phyloP scores from a whole-genome alignment of 495 filamentous ascomycete genomes.

The Neurospora sp. region DNA sequence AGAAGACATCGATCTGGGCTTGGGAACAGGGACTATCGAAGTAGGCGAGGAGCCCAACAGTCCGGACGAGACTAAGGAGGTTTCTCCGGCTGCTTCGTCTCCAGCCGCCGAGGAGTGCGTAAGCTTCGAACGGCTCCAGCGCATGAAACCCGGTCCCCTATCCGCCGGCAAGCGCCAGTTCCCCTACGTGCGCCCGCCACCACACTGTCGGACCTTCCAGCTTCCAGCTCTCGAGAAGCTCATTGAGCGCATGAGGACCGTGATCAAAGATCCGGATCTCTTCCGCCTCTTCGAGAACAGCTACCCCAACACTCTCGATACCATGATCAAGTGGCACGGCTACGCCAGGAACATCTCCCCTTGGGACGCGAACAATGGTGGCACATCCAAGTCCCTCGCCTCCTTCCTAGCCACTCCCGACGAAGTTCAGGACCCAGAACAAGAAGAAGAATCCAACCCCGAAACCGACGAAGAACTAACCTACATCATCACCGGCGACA shows the following conservation, averaged over 20 bases:
- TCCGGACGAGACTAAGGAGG: background rate
- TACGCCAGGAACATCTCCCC: slow-evolving; percentile 24
- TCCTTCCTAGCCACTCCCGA: background rate
- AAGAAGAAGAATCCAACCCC: slow-evolving; percentile 13
- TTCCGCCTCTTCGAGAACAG: slow-evolving; percentile 52
- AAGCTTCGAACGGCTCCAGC: slow-evolving; percentile 13
- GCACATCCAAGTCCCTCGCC: background rate
- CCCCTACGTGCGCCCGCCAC: slow-evolving; percentile 44
- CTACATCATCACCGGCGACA: slow-evolving; percentile 55
- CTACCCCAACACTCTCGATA: slow-evolving; percentile 53
- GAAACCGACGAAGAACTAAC: slow-evolving; percentile 51
- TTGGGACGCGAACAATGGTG: background rate
- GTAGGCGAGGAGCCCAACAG: background rate
- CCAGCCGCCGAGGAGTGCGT: slow-evolving; percentile 3
- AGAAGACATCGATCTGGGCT: background rate
- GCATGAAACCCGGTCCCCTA: slow-evolving; percentile 21
- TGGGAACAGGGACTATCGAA: background rate
- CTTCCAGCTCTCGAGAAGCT: slow-evolving; percentile 42
- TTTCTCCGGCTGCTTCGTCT: background rate
- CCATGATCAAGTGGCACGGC: slow-evolving; percentile 51
- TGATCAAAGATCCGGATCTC: slow-evolving; percentile 48
- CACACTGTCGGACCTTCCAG: slow-evolving; percentile 49
- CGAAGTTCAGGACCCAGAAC: slow-evolving; percentile 8
- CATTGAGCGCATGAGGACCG: slow-evolving; percentile 32
- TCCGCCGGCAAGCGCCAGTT: slow-evolving; percentile 35